phyloP scores from a whole-genome alignment of 2,329 filamentous ascomycete genomes.

The Pseudofabraea citricarpa region DNA sequence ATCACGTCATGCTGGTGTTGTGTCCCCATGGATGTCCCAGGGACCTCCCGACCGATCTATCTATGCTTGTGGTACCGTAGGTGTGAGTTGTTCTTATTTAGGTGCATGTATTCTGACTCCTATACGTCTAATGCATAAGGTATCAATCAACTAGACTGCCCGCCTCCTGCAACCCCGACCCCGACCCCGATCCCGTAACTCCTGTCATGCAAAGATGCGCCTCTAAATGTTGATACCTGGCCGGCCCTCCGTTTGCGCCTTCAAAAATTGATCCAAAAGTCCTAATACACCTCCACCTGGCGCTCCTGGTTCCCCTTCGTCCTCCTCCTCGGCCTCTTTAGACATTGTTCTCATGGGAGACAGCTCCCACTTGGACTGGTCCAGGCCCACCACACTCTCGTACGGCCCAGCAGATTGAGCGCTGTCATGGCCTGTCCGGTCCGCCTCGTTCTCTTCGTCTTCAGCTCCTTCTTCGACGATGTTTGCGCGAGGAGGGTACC shows the following conservation, averaged over 20 bases:
- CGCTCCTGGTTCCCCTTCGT: constrained; percentile 42
- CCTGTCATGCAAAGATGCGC: too few relatives aligned
- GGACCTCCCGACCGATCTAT: too few relatives aligned
- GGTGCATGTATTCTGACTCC: too few relatives aligned
- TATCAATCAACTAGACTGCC: too few relatives aligned
- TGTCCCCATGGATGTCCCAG: too few relatives aligned
- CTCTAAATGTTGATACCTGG: constrained; percentile 31
- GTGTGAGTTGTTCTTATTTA: too few relatives aligned
- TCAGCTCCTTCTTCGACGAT: constrained; percentile 54
- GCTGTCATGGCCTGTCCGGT: constrained; percentile 4
- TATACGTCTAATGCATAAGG: too few relatives aligned
- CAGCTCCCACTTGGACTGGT: constrained; percentile 41
- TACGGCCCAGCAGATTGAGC: constrained; percentile 26
- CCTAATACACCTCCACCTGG: constrained; percentile 51
- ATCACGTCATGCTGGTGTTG: too few relatives aligned
- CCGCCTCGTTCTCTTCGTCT: constrained; percentile 33
- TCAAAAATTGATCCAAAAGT: constrained; percentile 62
- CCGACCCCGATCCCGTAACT: too few relatives aligned
- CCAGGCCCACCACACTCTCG: constrained; percentile 21
- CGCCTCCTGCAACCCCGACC: too few relatives aligned
- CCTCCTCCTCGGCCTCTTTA: constrained; percentile 34
- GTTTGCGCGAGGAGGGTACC: constrained; percentile 41
- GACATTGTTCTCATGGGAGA: constrained; percentile 25
- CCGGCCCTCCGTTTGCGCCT: constrained; percentile 48
- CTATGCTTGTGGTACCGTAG: too few relatives aligned